A percentile compares a stretch with the other conserved stretches of the same genome.
Evolutionary conservation across 225 moss, liverwort and hornwort species (phyloP).

Genomic region (Physcomitrellopsis africana): DNA sequence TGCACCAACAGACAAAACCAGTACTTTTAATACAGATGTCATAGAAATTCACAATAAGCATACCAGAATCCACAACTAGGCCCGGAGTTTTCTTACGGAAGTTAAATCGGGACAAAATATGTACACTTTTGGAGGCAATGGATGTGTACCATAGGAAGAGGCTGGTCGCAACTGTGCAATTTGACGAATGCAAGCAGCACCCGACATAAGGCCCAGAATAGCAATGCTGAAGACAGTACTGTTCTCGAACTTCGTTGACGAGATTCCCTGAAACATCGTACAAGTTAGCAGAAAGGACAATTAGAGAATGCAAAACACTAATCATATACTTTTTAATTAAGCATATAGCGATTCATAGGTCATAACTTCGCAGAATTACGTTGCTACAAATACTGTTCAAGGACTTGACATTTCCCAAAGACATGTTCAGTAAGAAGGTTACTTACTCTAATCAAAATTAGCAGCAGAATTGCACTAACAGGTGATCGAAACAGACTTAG

Average conservation of each 20-base stretch:
- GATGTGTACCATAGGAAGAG: conserved; percentile 34
- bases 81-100: not conserved
- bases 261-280: conserved; percentile 21
- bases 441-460: conserved; percentile 51
- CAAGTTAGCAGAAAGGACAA: conserved; percentile 11
- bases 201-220: conserved; percentile 41
- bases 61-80: conserved; percentile 3
- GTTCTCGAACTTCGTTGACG: conserved; percentile 32
- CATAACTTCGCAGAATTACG: not conserved
- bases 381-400: not conserved
- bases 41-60: conserved; percentile 6
- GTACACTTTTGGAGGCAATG: not conserved
- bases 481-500: conserved; percentile 60
- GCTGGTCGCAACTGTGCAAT: conserved; percentile 28
- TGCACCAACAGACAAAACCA: conserved; percentile 11
- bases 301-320: not conserved
- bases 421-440: conserved; percentile 2
- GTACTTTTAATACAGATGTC: not conserved
- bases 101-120: conserved; percentile 12
- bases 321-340: not conserved
- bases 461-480: conserved; percentile 50
- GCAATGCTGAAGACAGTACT: conserved; percentile 34
- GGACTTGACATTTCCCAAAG: not conserved
- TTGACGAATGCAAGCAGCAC: conserved; percentile 39
- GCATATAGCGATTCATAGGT: conserved; percentile 6